phyloP scores from a whole-genome alignment of 176 grass and related monocot species.

The Rhynchospora pubera region DNA sequence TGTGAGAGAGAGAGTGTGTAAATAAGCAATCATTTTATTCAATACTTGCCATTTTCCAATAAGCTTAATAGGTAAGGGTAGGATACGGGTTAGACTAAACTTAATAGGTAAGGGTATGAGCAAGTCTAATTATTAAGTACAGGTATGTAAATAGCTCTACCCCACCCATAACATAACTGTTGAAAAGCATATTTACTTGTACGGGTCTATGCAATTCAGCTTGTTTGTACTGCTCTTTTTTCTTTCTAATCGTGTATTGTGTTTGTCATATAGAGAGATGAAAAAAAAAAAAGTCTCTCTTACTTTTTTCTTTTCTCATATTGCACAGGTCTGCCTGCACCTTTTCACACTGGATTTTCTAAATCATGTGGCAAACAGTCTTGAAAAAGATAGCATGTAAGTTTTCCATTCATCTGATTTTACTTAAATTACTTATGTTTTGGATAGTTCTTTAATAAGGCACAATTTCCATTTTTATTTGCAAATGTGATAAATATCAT shows the following conservation, averaged over 20 bases:
- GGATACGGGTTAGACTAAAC: too few relatives aligned
- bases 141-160: too few relatives aligned
- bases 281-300: background rate
- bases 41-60: too few relatives aligned
- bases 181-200: too few relatives aligned
- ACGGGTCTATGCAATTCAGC: background rate
- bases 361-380: slow-evolving; percentile 73
- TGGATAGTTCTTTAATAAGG: background rate
- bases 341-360: slow-evolving; percentile 93
- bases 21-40: too few relatives aligned
- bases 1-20: too few relatives aligned
- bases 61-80: too few relatives aligned
- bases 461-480: background rate
- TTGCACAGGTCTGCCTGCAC: slow-evolving; percentile 71
- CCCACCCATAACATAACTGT: too few relatives aligned
- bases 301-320: slow-evolving; percentile 6
- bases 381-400: slow-evolving; percentile 90
- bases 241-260: background rate
- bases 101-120: too few relatives aligned
- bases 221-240: background rate
- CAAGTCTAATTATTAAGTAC: too few relatives aligned
- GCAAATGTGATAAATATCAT: background rate
- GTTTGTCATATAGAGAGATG: background rate
- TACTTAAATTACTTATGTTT: slow-evolving; percentile 16
- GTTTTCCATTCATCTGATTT: slow-evolving; percentile 22